Conservation (phyloP, 2,329 filamentous ascomycete genomes). For the Capronia coronata region DNA sequence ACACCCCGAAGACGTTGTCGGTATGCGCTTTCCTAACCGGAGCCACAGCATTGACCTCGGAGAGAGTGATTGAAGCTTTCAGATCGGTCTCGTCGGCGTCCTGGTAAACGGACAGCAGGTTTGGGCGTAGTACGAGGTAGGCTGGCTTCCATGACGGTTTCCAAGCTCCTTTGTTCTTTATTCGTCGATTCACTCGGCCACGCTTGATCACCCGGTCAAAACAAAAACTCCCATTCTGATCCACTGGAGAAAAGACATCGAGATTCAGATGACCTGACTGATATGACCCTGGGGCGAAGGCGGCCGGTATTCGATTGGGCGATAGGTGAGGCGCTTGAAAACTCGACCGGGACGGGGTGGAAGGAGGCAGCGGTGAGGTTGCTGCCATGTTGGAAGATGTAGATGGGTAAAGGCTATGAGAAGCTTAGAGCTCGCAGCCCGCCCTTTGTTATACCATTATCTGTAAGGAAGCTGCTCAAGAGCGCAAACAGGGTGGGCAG, state of each 20-base stretch:
- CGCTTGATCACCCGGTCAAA: conserved; percentile 91
- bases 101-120: conserved; percentile 87
- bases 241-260: conserved; percentile 74
- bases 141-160: conserved; percentile 79
- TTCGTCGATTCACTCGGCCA: conserved; percentile 78
- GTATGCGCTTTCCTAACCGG: conserved; percentile 82
- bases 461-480: neutral
- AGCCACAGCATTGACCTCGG: conserved; percentile 85
- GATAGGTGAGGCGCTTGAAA: conserved; percentile 20
- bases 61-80: conserved; percentile 77
- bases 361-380: conserved; percentile 13
- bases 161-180: conserved; percentile 66
- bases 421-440: neutral
- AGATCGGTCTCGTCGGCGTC: conserved; percentile 84
- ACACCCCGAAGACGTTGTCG: conserved; percentile 83
- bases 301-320: conserved; percentile 16
- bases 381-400: conserved; percentile 8
- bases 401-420: neutral
- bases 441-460: neutral
- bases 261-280: conserved; percentile 48
- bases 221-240: conserved; percentile 91
- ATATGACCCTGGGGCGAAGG: conserved; percentile 20
- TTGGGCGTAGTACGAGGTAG: conserved; percentile 83
- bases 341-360: conserved; percentile 11
- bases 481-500: no score